Evolutionary conservation across 257 asterid species (phyloP).

Genomic region (Henckelia pumila): DNA sequence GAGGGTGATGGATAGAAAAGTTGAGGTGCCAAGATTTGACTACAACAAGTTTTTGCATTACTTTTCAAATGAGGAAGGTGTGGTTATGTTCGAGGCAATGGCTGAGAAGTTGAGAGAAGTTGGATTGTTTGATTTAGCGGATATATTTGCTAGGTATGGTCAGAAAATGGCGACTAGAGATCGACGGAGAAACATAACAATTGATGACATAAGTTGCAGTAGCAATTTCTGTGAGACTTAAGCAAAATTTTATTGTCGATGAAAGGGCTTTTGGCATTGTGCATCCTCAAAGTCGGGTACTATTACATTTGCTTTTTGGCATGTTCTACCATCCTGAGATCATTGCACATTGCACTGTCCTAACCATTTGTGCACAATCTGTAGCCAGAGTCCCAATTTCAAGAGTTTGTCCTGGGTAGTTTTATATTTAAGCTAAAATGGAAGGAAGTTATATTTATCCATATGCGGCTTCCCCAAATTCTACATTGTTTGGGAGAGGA

Average conservation of each 20-base stretch:
- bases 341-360: neutral
- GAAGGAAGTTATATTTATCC: too few relatives aligned
- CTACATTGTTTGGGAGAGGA: neutral
- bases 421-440: too few relatives aligned
- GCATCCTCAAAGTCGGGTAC: neutral
- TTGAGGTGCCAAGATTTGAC: constrained; percentile 89
- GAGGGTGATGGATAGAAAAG: constrained; percentile 60
- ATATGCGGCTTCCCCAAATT: neutral
- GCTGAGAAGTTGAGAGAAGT: constrained; percentile 75
- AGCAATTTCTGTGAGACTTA: neutral
- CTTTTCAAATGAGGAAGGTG: constrained; percentile 85
- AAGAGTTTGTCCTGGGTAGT: neutral
- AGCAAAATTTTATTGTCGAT: neutral
- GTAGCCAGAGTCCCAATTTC: neutral
- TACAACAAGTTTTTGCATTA: constrained; percentile 78
- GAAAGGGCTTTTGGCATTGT: neutral
- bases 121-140: constrained; percentile 83
- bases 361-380: neutral
- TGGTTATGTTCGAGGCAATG: constrained; percentile 75
- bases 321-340: neutral
- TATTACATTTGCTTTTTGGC: neutral
- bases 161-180: constrained; percentile 88
- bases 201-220: constrained; percentile 4
- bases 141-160: constrained; percentile 75
- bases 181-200: constrained; percentile 57